phyloP scores from a whole-genome alignment of 768 basidiomycete genomes.

The Russula compacta region DNA sequence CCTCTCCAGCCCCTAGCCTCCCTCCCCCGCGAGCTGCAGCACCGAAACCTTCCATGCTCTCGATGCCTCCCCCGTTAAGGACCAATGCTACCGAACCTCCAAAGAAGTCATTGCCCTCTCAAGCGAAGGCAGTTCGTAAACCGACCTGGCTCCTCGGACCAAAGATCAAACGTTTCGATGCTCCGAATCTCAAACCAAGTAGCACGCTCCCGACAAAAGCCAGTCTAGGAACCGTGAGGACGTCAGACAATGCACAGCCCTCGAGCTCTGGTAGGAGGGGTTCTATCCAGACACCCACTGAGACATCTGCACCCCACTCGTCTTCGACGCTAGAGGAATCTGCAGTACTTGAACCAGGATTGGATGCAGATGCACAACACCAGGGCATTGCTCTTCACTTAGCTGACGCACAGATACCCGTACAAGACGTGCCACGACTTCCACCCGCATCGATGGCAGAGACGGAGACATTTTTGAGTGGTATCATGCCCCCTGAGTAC shows the following conservation, averaged over 20 bases:
- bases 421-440: constrained; percentile 5
- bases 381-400: background rate
- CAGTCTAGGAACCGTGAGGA: background rate
- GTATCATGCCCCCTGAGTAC: constrained; percentile 35
- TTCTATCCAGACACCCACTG: background rate
- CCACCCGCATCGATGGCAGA: constrained; percentile 17
- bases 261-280: background rate
- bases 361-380: background rate
- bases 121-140: constrained; percentile 3
- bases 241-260: background rate
- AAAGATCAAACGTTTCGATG: constrained; percentile 27
- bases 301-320: background rate
- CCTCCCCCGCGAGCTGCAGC: background rate
- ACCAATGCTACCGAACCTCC: background rate
- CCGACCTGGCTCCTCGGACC: constrained; percentile 21
- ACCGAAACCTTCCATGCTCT: background rate
- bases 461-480: constrained; percentile 31
- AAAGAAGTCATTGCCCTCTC: background rate
- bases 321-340: background rate
- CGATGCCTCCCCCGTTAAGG: background rate
- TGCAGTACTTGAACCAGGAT: background rate
- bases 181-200: constrained; percentile 18
- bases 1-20: constrained; percentile 15
- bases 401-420: background rate
- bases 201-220: constrained; percentile 18